Percentiles rank a stretch among this genome's conserved stretches.
phyloP scores from a whole-genome alignment of 768 basidiomycete species.

The Boletus bicolor region DNA sequence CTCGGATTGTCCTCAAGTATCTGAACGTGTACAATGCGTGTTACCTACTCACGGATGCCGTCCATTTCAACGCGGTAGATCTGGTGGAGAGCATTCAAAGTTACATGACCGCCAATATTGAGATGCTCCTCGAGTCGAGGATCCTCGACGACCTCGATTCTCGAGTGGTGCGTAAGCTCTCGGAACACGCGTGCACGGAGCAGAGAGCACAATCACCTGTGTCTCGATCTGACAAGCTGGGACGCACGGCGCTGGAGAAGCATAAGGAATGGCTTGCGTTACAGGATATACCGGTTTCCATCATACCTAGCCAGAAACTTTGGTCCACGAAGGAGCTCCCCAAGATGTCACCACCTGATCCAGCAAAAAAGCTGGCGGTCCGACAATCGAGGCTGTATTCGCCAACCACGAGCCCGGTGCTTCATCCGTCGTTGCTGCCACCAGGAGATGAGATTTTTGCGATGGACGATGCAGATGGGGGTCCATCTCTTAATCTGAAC shows the following conservation, averaged over 20 bases:
- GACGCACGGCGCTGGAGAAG: slow-evolving; percentile 53
- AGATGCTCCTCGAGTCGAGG: slow-evolving; percentile 76
- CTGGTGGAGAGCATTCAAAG: slow-evolving; percentile 70
- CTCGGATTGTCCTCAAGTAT: slow-evolving; percentile 63
- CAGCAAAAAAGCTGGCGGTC: slow-evolving; percentile 10
- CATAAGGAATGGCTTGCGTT: slow-evolving; percentile 67
- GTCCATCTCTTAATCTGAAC: slow-evolving; percentile 26
- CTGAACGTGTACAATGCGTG: slow-evolving; percentile 74
- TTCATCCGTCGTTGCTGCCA: slow-evolving; percentile 12
- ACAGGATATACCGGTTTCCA: slow-evolving; percentile 64
- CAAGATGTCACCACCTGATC: slow-evolving; percentile 32
- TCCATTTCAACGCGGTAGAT: slow-evolving; percentile 66
- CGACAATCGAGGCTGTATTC: slow-evolving; percentile 2
- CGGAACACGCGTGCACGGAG: slow-evolving; percentile 48
- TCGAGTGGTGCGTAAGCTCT: slow-evolving; percentile 64
- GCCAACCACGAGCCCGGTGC: slow-evolving; percentile 23
- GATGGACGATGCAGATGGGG: slow-evolving; percentile 74
- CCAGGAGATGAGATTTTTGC: slow-evolving; percentile 68
- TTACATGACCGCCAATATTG: slow-evolving; percentile 82
- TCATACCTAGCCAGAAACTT: slow-evolving; percentile 35
- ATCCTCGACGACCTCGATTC: slow-evolving; percentile 75
- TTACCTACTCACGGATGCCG: slow-evolving; percentile 77
- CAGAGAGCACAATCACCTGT: slow-evolving; percentile 69
- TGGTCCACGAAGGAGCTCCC: slow-evolving; percentile 27
- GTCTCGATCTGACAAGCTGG: slow-evolving; percentile 53